Evolutionary conservation across 192 early-diverging fungal genomes (phyloP), one percentile per base, ranked within the genome.

Genomic region (Dispira simplex): DNA sequence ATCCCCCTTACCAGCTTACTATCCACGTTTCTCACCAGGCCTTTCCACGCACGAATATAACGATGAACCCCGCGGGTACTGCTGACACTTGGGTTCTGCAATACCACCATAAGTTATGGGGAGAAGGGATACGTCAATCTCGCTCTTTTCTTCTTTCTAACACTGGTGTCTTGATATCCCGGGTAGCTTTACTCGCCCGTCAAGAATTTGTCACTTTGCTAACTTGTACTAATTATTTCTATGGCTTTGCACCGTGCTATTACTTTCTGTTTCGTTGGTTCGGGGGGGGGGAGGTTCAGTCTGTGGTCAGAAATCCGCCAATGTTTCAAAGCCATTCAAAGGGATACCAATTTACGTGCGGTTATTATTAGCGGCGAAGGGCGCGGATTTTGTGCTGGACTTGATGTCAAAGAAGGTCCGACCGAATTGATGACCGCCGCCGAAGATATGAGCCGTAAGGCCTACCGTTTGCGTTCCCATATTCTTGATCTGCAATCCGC

Each of bases 311-410:
- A 93, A 28, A 67, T 90, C 14, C 67, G 75, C 0, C 59, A 72
- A 23, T 81, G 82, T 57, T 95, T 95, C 66, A 51, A 39, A 11
- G 63, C 58, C 14, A 68, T 90, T 52, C 67, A 74, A 32, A 25
- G 62, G n/a, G 88, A 96, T 71, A 65, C 75, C 13, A 66, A 82
- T 25, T 83, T 94, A 54, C 81, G 87, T 39, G 77, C 77, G 64
- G 83, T 95, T 0, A 82, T 99, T 27, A 64, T 97, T 23, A 84
- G 84, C 13, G 90, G 86, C 23, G 74, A 77, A 25, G 85, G 85
- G 27, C 76, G 80, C 44, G 76, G 84, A 66, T 99, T 99, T 66
- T 89, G 89, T n/a, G 86, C 89, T 44, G 96, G 96, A 10, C 74
- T 99, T 25, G 96, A 99, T 64, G 71, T 86, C 83, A 84, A 73